Conservation (phyloP, 345 rosid genomes). For the Sonneratia alba region DNA sequence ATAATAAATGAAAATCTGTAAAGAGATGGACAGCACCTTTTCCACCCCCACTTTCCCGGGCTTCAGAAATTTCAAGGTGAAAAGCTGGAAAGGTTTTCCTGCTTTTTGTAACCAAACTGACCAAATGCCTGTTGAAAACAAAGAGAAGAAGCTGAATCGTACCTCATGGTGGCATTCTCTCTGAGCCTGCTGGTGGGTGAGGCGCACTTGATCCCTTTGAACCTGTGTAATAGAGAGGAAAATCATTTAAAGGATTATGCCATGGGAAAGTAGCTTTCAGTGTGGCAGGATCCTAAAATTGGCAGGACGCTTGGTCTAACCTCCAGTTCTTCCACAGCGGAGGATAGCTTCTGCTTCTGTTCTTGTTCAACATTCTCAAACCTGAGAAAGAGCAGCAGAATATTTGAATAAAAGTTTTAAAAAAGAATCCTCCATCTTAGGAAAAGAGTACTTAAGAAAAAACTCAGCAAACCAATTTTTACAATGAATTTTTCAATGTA, state of each 20-base stretch:
- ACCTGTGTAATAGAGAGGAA: slow-evolving; percentile 19
- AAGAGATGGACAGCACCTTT: no score
- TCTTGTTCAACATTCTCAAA: slow-evolving; percentile 32
- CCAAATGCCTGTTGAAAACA: neutral
- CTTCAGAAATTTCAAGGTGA: no score
- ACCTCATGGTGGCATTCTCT: slow-evolving; percentile 71
- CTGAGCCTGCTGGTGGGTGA: slow-evolving; percentile 60
- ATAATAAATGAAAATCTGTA: no score
- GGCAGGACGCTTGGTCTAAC: slow-evolving; percentile 19
- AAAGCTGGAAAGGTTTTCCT: no score
- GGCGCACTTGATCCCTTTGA: slow-evolving; percentile 41
- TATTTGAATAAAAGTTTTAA: neutral
- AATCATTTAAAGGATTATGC: neutral
- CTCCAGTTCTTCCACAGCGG: slow-evolving; percentile 42
- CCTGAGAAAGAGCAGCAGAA: slow-evolving; percentile 26
- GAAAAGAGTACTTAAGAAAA: neutral
- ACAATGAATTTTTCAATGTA: no score
- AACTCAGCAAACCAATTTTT: neutral
- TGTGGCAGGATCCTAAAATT: no score
- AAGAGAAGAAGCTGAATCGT: neutral
- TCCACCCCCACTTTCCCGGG: no score
- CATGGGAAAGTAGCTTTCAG: neutral
- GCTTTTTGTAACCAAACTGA: neutral
- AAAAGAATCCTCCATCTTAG: neutral
- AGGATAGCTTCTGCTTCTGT: slow-evolving; percentile 32